Conservation (phyloP, 257 asterid species). For the Nicotiana paniculata region DNA sequence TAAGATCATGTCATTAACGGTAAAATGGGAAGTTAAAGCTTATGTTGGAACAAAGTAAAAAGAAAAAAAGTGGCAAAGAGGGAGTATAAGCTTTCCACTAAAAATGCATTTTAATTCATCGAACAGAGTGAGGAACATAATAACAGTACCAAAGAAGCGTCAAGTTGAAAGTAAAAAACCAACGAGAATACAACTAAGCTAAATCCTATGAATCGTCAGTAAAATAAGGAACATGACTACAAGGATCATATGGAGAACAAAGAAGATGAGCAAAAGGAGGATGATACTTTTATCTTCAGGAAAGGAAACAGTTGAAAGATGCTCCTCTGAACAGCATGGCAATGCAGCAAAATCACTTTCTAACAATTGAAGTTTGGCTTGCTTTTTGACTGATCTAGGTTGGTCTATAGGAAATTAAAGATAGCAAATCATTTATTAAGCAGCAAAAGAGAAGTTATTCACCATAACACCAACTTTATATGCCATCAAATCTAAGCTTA, state of each 20-base stretch:
- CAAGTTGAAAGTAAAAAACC: background rate
- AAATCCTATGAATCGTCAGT: background rate
- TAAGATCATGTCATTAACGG: background rate
- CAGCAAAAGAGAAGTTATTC: background rate
- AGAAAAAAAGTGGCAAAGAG: background rate
- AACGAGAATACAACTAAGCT: background rate
- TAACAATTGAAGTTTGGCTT: slow-evolving; percentile 27
- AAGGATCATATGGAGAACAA: background rate
- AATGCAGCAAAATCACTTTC: slow-evolving; percentile 39
- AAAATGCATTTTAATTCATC: background rate
- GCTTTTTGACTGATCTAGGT: slow-evolving; percentile 34
- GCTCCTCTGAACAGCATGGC: slow-evolving; percentile 28
- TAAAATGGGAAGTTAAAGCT: background rate
- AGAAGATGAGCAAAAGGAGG: slow-evolving; percentile 6
- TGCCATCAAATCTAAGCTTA: background rate
- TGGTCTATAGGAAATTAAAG: slow-evolving; percentile 57
- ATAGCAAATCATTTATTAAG: slow-evolving; percentile 17
- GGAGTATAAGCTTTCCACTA: background rate
- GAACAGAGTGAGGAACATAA: background rate
- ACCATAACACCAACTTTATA: background rate
- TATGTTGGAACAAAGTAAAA: background rate
- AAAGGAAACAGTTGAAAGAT: slow-evolving; percentile 22
- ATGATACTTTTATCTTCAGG: slow-evolving; percentile 45
- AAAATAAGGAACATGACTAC: background rate
- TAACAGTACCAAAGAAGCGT: background rate